Base-by-base conservation (phyloP, 371 early-diverging fungal species). In the Nematocida major region DNA sequence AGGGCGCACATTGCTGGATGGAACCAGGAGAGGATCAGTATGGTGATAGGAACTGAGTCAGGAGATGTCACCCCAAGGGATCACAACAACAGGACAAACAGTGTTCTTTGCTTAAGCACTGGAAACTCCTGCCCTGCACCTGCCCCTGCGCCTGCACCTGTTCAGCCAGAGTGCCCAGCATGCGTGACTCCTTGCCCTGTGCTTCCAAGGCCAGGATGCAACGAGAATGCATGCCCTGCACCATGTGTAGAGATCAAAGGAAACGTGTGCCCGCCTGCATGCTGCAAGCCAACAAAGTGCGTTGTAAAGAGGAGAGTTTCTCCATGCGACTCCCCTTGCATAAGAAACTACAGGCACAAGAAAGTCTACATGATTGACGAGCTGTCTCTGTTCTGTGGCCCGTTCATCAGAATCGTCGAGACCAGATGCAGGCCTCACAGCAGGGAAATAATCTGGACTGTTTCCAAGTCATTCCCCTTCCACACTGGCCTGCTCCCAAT, bases 301-400 rank as follows among this genome's bases (percentile, higher is more conserved):
- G 61, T 66, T 13, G 49, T 40, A 2, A 73, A 48, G 49, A 73
- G 65, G 38, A 63, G 48, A 59, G 2, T 24, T 7, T 18, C 32
- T 0, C 76, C 76, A 36, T 73, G 76, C 63, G 76, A 73, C 34
- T 73, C 76, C 36, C 76, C 76, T 0, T 73, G 76, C 20, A 65
- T 73, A 2, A 24, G 3, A 3, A 73, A 73, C 65, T 73, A 73
- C 51, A 26, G 65, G 7, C 62, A 61, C 48, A 73, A 49, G 42
- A 73, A 62, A 30, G 76, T 73, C 26, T 73, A 49, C 76, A 36
- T 73, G 9, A 65, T 73, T 63, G 76, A 73, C 34, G 76, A 73
- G 32, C 34, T 59, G 26, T 50, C 63, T 3, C 1, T 65, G 0
- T 61, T 59, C 76, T 73, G 76, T 39, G 65, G 63, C 15, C 51